Evolutionary conservation across 2,329 filamentous ascomycete species (phyloP).

Genomic region (Monilinia fructigena): DNA sequence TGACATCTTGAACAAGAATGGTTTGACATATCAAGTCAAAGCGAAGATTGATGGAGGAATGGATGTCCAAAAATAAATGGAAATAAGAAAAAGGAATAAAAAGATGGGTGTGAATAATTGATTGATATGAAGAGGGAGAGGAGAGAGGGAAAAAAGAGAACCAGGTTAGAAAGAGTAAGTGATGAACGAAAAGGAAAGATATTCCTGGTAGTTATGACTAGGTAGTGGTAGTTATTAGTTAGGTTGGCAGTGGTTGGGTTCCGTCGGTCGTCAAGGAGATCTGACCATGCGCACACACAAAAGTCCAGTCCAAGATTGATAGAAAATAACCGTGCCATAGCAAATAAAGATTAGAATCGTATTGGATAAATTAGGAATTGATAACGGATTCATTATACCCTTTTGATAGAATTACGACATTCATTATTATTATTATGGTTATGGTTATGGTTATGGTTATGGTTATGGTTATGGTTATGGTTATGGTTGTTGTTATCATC

Average conservation of each 20-base stretch:
- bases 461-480: too few species aligned
- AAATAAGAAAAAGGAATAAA: slow-evolving; percentile 1
- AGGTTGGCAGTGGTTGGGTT: too few species aligned
- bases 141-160: background rate
- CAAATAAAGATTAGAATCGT: background rate
- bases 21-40: slow-evolving; percentile 20
- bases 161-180: background rate
- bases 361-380: background rate
- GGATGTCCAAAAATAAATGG: background rate
- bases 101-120: background rate
- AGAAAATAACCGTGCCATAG: slow-evolving; percentile 1
- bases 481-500: too few species aligned
- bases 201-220: too few species aligned
- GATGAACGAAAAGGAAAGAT: too few species aligned
- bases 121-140: background rate
- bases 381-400: background rate
- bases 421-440: background rate
- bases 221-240: too few species aligned
- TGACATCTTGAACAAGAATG: slow-evolving; percentile 24
- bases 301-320: background rate
- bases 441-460: too few species aligned
- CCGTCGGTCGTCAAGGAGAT: background rate
- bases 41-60: background rate
- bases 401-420: background rate
- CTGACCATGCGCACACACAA: background rate